phyloP scores from a whole-genome alignment of 164 flowering plant genomes.

The Sextonia rubra region DNA sequence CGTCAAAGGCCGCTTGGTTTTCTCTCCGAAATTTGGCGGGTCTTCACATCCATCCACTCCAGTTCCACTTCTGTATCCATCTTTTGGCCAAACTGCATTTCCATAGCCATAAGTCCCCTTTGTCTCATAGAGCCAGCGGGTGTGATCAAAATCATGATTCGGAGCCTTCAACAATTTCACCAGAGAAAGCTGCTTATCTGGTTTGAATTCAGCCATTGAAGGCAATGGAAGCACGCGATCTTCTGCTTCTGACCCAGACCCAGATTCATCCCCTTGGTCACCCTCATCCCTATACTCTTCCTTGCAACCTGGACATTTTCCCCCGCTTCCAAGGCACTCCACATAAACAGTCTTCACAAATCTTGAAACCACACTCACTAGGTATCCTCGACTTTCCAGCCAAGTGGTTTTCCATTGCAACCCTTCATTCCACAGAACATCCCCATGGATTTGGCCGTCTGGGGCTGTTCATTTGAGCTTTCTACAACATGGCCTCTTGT shows the following conservation, averaged over 20 bases:
- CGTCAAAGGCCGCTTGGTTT: constrained; percentile 61
- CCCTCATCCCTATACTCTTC: constrained; percentile 44
- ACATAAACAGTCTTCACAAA: constrained; percentile 68
- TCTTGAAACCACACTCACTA: constrained; percentile 75
- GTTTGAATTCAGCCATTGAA: constrained; percentile 43
- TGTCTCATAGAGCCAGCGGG: constrained; percentile 78
- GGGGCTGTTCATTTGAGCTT: constrained; percentile 24
- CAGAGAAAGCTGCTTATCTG: constrained; percentile 52
- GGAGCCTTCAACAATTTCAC: constrained; percentile 68
- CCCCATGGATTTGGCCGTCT: constrained; percentile 13
- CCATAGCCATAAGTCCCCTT: constrained; percentile 96
- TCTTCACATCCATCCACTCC: constrained; percentile 46
- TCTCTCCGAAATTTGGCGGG: constrained; percentile 71
- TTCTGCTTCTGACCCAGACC: constrained; percentile 52
- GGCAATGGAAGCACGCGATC: constrained; percentile 68
- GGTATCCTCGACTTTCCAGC: constrained; percentile 19
- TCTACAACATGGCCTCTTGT: constrained; percentile 69
- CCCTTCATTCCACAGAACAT: constrained; percentile 64
- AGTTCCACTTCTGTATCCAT: constrained; percentile 55
- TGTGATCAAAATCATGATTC: constrained; percentile 75
- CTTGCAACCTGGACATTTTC: constrained; percentile 81
- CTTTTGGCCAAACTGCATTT: constrained; percentile 88
- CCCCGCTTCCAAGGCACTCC: constrained; percentile 49
- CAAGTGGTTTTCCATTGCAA: constrained; percentile 58
- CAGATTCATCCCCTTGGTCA: constrained; percentile 13